These are phyloP conservation scores for Cercospora berteroae DNA, from an alignment of 2,329 filamentous ascomycete species.

Conservation along the genomic window DNA sequence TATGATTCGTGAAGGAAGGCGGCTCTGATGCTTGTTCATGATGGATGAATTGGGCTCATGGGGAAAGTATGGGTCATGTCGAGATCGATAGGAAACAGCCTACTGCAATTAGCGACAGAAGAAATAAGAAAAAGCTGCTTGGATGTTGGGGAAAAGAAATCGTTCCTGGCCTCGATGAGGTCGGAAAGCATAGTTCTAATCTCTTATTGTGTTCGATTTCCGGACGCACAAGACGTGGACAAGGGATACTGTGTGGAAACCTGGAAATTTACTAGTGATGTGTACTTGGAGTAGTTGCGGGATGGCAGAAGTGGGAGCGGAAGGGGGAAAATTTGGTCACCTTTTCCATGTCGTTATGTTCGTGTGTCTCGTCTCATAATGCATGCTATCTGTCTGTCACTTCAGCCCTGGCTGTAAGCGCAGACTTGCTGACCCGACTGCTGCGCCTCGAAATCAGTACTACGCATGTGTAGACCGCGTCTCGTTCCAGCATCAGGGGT, in stretches of 20 bases:
- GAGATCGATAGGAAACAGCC: no score
- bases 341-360: not conserved
- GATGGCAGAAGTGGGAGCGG: not conserved
- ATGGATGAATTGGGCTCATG: no score
- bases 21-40: no score
- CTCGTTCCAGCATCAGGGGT: not conserved
- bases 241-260: not conserved
- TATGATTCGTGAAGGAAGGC: not conserved
- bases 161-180: no score
- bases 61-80: no score
- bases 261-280: not conserved
- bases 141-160: no score
- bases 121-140: no score
- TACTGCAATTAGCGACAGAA: no score
- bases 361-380: not conserved
- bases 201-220: no score
- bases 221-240: no score
- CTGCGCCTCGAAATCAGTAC: not conserved
- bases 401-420: not conserved
- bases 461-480: not conserved
- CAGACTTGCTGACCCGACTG: not conserved
- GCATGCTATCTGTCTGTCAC: not conserved
- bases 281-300: no score
- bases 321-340: not conserved
- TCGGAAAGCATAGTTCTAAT: no score